Evolutionary conservation across 2,329 filamentous ascomycete genomes (phyloP), one percentile per base, ranked within the genome.

Genomic region (Lasiodiplodia sp.): DNA sequence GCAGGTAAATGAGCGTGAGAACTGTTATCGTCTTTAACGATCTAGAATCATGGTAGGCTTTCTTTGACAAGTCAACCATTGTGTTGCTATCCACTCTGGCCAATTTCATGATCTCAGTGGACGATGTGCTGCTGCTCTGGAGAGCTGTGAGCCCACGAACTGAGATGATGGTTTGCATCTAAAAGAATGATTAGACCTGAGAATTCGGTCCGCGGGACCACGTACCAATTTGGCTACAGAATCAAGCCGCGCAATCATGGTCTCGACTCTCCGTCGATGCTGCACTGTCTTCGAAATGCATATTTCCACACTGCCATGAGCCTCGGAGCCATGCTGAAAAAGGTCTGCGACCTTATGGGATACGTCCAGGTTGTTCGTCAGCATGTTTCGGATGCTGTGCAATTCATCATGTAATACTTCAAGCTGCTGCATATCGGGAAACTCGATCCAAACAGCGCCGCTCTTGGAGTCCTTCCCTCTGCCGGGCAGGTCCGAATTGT

Each of bases 1-100:
- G 70, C 49, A 71, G 56, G 58, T 70, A 71, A 5, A 71, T 40
- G 5, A 69, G 69, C 4, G 70, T 71, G 23, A 71, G 56, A 16
- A 69, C 66, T 25, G 70, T 70, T 16, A 71, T 69, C 31, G 69
- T 71, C 44, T 71, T 71, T n/a, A 71, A 40, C 7, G 67, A 70
- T 21, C 63, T 25, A 10, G 70, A 65, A 49, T 71, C 69, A 23
- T 60, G 63, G 23, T 69, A 67, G 4, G 65, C 66, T 55, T 71
- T 71, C 25, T 57, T 66, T 7, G 70, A 69, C 16, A 71, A 66
- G 25, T 66, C 58, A 28, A 71, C 40, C 70, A 71, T 71, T 14
- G 64, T 66, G 44, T 68, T 68, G 47, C 51, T 71, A 60, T 71
- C 70, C 7, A 56, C 62, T 18, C 66, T 55, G 11, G 68, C 70